A percentile compares a stretch with the other conserved stretches of the same genome.
phyloP scores from a whole-genome alignment of 108 stramenopile species.

The Chaetoceros muelleri region DNA sequence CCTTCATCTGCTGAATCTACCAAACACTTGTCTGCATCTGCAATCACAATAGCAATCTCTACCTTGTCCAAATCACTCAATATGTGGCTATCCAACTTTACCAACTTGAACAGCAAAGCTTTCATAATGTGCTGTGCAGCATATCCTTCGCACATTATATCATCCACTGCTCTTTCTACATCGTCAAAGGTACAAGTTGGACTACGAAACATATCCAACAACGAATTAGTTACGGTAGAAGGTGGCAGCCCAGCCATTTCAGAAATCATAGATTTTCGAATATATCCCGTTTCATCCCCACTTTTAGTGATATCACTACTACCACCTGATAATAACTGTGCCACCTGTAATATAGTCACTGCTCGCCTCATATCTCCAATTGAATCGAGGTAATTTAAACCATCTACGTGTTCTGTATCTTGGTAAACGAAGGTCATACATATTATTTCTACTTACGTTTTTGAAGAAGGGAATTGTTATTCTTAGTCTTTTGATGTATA shows the following conservation, averaged over 20 bases:
- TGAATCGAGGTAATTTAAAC: no score
- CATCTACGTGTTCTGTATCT: no score
- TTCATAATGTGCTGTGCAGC: constrained; percentile 65
- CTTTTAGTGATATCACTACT: no score
- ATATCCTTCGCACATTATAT: constrained; percentile 77
- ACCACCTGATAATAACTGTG: constrained; percentile 67
- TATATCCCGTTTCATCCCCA: constrained; percentile 23
- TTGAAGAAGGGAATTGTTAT: no score
- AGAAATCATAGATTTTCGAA: constrained; percentile 42
- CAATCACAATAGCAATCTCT: constrained; percentile 71
- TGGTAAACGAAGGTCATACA: no score
- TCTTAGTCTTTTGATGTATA: no score
- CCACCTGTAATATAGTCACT: constrained; percentile 91
- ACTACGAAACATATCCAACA: constrained; percentile 29
- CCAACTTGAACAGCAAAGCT: constrained; percentile 39
- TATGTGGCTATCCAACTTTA: constrained; percentile 18
- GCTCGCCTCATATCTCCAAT: constrained; percentile 98
- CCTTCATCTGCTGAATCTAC: constrained; percentile 93
- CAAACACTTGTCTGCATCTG: constrained; percentile 86
- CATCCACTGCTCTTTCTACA: constrained; percentile 63
- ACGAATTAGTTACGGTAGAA: constrained; percentile 32
- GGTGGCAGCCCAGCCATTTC: constrained; percentile 79
- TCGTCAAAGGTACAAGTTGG: constrained; percentile 29
- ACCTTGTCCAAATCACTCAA: constrained; percentile 80
- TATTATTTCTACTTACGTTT: no score